Evolutionary conservation across 2,329 filamentous ascomycete genomes (phyloP).

Genomic region (Colletotrichum coccodes): DNA sequence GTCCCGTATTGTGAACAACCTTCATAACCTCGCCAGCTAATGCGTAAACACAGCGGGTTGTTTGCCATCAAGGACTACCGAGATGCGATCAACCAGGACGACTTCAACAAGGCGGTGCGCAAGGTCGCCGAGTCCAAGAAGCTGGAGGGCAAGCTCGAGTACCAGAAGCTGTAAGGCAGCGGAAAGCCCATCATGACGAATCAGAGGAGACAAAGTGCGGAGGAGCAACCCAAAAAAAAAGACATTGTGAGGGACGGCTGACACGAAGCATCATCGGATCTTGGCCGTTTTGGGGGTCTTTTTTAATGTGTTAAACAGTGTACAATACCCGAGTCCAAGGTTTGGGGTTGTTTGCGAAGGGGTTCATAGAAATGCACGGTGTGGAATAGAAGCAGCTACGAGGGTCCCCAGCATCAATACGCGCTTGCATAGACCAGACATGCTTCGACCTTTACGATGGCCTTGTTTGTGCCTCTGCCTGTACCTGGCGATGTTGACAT

Average conservation of each 20-base stretch:
- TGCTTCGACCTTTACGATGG: background rate
- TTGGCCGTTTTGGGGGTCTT: slow-evolving; percentile 9
- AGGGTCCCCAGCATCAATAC: background rate
- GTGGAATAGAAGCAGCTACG: slow-evolving; percentile 17
- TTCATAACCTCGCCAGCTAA: slow-evolving; percentile 37
- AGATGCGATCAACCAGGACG: slow-evolving; percentile 95
- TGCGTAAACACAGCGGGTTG: slow-evolving; percentile 71
- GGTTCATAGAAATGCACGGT: slow-evolving; percentile 10
- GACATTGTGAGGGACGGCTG: slow-evolving; percentile 6
- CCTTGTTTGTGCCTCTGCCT: background rate
- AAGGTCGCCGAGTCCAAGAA: slow-evolving; percentile 99
- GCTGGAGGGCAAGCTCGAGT: slow-evolving; percentile 96
- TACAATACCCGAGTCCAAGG: slow-evolving; percentile 32
- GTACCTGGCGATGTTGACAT: background rate
- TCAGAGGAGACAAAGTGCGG: background rate
- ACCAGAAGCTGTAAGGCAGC: slow-evolving; percentile 82
- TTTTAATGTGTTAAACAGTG: slow-evolving; percentile 28
- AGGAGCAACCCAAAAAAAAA: background rate
- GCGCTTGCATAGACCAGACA: background rate
- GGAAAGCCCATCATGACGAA: background rate
- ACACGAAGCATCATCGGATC: background rate
- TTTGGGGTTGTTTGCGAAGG: slow-evolving; percentile 31
- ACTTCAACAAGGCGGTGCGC: slow-evolving; percentile 98
- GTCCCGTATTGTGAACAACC: background rate
- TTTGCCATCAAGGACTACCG: slow-evolving; percentile 99